A percentile compares a stretch with the other conserved stretches of the same genome.
Evolutionary conservation across 306 rosid species (phyloP).

Genomic region (Malus asiatica): DNA sequence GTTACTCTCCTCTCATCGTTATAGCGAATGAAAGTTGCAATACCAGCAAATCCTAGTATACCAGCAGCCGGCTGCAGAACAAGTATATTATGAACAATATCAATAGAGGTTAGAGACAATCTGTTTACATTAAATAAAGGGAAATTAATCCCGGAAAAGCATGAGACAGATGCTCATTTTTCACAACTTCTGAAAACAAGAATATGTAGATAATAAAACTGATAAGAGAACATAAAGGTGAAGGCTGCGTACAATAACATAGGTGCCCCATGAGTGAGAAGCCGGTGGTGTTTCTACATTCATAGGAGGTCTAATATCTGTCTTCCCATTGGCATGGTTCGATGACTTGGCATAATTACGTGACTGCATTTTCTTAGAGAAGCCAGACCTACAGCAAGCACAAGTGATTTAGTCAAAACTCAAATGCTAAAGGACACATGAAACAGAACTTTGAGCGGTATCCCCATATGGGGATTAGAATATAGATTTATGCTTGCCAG

Average conservation of each 20-base stretch:
- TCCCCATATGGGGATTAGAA: neutral
- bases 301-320: constrained; percentile 19
- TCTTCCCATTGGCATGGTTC: constrained; percentile 24
- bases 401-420: constrained; percentile 5
- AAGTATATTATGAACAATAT: neutral
- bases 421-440: neutral
- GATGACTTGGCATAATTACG: constrained; percentile 43
- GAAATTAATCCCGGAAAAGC: neutral
- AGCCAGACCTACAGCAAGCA: constrained; percentile 41
- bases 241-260: constrained; percentile 46
- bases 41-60: constrained; percentile 58
- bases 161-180: neutral
- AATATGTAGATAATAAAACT: neutral
- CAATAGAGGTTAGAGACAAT: neutral
- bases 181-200: neutral
- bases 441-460: neutral
- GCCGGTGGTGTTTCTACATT: constrained; percentile 27
- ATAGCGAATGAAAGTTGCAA: constrained; percentile 53
- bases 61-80: constrained; percentile 61
- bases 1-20: constrained; percentile 82
- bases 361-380: constrained; percentile 35
- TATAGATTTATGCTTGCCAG: neutral
- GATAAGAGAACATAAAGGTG: neutral
- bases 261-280: constrained; percentile 48
- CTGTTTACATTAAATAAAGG: neutral